A percentile compares a stretch with the other conserved stretches of the same genome.
Conservation (phyloP, 208 protist genomes). For the Crithidia fasciculata region DNA sequence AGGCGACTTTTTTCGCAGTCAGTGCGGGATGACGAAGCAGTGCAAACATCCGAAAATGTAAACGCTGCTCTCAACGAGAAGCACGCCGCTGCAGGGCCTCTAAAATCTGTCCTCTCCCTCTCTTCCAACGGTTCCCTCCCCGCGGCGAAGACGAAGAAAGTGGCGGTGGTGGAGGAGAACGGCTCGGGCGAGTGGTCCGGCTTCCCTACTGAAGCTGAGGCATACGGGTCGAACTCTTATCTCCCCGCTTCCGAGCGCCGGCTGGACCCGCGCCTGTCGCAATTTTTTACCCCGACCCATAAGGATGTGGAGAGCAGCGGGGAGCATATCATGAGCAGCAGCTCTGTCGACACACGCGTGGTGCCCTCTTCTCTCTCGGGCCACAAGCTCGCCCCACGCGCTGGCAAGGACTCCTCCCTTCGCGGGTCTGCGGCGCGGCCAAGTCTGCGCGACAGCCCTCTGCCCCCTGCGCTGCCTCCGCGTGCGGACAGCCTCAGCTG, state of each 20-base stretch:
- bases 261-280: slow-evolving; percentile 17
- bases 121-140: background rate
- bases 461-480: background rate
- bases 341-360: background rate
- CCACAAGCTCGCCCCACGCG: no score
- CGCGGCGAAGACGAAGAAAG: background rate
- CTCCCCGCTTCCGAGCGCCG: background rate
- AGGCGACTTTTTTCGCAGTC: background rate
- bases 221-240: background rate
- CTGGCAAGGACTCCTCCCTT: background rate
- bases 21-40: background rate
- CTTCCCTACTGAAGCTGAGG: background rate
- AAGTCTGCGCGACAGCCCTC: slow-evolving; percentile 3
- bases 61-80: no score
- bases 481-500: slow-evolving; percentile 1
- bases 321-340: background rate
- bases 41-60: background rate
- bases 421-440: background rate
- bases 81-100: background rate
- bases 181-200: slow-evolving; percentile 1
- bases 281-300: slow-evolving; percentile 11
- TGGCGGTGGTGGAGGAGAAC: background rate
- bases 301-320: background rate
- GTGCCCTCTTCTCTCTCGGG: background rate
- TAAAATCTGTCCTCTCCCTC: background rate